phyloP scores from a whole-genome alignment of 805 yeast genomes.

The Isabelozyma pseudorhagii region DNA sequence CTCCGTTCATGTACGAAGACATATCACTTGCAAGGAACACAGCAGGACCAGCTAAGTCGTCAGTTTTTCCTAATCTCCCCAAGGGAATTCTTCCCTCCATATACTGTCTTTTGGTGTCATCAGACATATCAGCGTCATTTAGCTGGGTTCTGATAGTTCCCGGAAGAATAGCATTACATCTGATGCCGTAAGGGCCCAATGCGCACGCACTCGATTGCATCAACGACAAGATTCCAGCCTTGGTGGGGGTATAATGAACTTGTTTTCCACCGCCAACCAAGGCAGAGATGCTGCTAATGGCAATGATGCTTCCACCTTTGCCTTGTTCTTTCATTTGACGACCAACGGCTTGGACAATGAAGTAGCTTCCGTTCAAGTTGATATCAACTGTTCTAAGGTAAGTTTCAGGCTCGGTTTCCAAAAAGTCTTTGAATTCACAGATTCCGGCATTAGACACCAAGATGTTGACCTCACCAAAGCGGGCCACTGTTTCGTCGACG shows the following conservation, averaged over 20 bases:
- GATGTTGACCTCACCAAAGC: slow-evolving; percentile 38
- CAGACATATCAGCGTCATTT: slow-evolving; percentile 41
- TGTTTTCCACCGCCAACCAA: slow-evolving; percentile 45
- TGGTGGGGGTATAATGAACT: slow-evolving; percentile 47
- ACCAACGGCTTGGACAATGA: slow-evolving; percentile 46
- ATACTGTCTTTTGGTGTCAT: slow-evolving; percentile 28
- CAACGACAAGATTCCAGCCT: slow-evolving; percentile 43
- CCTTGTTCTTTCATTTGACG: slow-evolving; percentile 43
- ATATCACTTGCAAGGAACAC: slow-evolving; percentile 38
- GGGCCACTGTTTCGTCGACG: slow-evolving; percentile 26
- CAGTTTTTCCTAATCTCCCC: slow-evolving; percentile 34
- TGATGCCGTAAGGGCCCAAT: slow-evolving; percentile 39
- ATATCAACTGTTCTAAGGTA: slow-evolving; percentile 32
- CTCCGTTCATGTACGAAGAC: slow-evolving; percentile 36
- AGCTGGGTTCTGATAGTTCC: slow-evolving; percentile 43
- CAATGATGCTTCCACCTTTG: slow-evolving; percentile 47
- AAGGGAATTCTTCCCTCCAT: slow-evolving; percentile 41
- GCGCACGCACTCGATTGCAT: slow-evolving; percentile 45
- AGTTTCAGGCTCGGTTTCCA: slow-evolving; percentile 36
- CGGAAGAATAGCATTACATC: slow-evolving; percentile 45
- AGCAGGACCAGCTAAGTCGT: slow-evolving; percentile 42
- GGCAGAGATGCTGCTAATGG: slow-evolving; percentile 40
- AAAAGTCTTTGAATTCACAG: slow-evolving; percentile 39
- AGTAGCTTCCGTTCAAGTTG: slow-evolving; percentile 44
- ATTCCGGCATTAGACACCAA: slow-evolving; percentile 48